These are phyloP conservation scores for Claviceps africana DNA, from an alignment of 2,329 filamentous ascomycete genomes.

Conservation along the genomic window DNA sequence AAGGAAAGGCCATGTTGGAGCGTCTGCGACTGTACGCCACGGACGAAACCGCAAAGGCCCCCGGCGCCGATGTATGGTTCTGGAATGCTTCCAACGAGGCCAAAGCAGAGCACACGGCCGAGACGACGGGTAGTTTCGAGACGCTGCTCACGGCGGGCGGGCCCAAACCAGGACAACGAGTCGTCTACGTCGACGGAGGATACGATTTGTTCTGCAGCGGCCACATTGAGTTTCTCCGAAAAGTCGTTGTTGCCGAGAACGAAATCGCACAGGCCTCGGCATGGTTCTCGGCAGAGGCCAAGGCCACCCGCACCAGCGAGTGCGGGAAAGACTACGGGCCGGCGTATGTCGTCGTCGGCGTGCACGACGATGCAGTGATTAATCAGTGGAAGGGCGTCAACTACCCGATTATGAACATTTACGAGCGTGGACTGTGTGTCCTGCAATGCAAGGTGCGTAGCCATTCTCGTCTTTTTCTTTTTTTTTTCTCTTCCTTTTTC, in stretches of 20 bases:
- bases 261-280: conserved; percentile 50
- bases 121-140: conserved; percentile 52
- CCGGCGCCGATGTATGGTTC: conserved; percentile 74
- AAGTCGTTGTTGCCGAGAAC: conserved; percentile 62
- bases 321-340: conserved; percentile 61
- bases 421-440: conserved; percentile 88
- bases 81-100: conserved; percentile 49
- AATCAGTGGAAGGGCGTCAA: conserved; percentile 96
- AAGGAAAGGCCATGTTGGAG: conserved; percentile 56
- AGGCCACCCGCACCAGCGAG: conserved; percentile 44
- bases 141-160: conserved; percentile 57
- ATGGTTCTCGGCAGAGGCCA: conserved; percentile 58
- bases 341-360: conserved; percentile 78
- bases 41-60: conserved; percentile 64
- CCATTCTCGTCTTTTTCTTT: too few relatives aligned
- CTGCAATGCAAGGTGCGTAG: conserved; percentile 72
- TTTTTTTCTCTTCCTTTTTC: too few relatives aligned
- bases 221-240: conserved; percentile 85
- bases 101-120: conserved; percentile 26
- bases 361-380: conserved; percentile 90
- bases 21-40: conserved; percentile 77
- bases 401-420: conserved; percentile 99
- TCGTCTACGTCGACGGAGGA: conserved; percentile 92
- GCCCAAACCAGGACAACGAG: conserved; percentile 61
- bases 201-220: conserved; percentile 95